Percentiles rank a stretch among this genome's conserved stretches.
These are phyloP conservation scores for Clonostachys byssicola DNA, from an alignment of 2,329 filamentous ascomycete genomes.

Conservation along the genomic window DNA sequence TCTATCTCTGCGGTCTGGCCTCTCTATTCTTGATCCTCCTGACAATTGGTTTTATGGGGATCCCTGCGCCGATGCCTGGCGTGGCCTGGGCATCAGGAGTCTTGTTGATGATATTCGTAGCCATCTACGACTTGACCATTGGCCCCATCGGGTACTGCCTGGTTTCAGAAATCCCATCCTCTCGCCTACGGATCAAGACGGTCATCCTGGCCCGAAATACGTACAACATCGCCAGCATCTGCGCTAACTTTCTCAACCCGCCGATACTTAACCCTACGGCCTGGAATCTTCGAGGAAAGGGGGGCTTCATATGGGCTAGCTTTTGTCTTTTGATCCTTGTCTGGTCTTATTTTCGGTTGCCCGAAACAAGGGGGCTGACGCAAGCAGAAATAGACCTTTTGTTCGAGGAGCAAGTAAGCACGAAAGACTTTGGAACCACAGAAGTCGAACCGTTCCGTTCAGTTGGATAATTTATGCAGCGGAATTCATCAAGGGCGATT, in stretches of 20 bases:
- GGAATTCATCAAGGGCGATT: too few species aligned
- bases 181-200: conserved; percentile 27
- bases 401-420: conserved; percentile 39
- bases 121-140: conserved; percentile 26
- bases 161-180: conserved; percentile 26
- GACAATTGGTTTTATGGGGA: conserved; percentile 30
- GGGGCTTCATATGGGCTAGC: conserved; percentile 38
- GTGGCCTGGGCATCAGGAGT: conserved; percentile 17
- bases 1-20: conserved; percentile 31
- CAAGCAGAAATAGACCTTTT: conserved; percentile 52
- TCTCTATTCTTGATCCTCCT: conserved; percentile 39
- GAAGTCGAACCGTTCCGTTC: conserved; percentile 4
- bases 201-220: conserved; percentile 36
- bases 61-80: conserved; percentile 24
- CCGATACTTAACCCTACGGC: conserved; percentile 40
- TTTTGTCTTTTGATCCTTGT: conserved; percentile 37
- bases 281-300: conserved; percentile 42
- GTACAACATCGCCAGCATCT: conserved; percentile 44
- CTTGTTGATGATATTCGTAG: conserved; percentile 30
- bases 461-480: background rate
- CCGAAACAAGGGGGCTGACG: conserved; percentile 49
- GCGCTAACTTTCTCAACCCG: conserved; percentile 39
- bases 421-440: conserved; percentile 30
- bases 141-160: conserved; percentile 30
- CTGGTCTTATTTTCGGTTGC: conserved; percentile 50